Evolutionary conservation across 2,329 filamentous ascomycete genomes (phyloP), one percentile per base, ranked within the genome.

Genomic region (Mycosphaerelloides madeirae): DNA sequence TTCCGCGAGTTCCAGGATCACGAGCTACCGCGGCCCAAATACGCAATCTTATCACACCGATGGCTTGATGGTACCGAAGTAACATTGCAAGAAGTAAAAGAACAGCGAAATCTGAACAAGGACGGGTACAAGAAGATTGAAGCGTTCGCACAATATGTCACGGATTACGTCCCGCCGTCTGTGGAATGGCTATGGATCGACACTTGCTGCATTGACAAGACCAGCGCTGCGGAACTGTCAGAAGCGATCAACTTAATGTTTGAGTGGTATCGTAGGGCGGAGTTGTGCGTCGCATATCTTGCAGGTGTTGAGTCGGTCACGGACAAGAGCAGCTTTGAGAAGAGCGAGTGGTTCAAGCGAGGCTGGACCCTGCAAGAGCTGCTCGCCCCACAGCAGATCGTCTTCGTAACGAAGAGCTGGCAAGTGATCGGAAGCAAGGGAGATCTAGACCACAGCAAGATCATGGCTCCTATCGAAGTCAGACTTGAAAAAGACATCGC

Each of bases 351-450:
- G 47, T 48, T 48, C 29, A 11, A 20, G 6, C 31, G 50, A 25
- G 46, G 45, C 13, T 54, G 51, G 51, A 54, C 51, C n/a, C 37
- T 52, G 11, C 51, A 52, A 25, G 51, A 52, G 34, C 34, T 52
- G n/a, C 19, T 54, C 12, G 46, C 46, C 11, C 49, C 46, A 5
- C 6, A 16, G 11, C 15, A 31, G 11, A 38, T 48, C 22, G 28
- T 37, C 11, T 51, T 46, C 29, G 35, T 38, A 31, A 44, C 39
- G 18, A 32, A 36, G 15, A 31, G 35, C 18, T 43, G 34, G 29
- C 20, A 34, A 12, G 11, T 20, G 8, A 28, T 35, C 20, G 45
- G 29, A 9, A 36, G 13, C 25, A n/a, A n/a, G n/a, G n/a, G n/a
- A n/a, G n/a, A n/a, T n/a, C n/a, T n/a, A n/a, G n/a, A n/a, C n/a